Evolutionary conservation across 352 stramenopile species (phyloP), one percentile per base, ranked within the genome.

Genomic region (Blastocystis sp.): DNA sequence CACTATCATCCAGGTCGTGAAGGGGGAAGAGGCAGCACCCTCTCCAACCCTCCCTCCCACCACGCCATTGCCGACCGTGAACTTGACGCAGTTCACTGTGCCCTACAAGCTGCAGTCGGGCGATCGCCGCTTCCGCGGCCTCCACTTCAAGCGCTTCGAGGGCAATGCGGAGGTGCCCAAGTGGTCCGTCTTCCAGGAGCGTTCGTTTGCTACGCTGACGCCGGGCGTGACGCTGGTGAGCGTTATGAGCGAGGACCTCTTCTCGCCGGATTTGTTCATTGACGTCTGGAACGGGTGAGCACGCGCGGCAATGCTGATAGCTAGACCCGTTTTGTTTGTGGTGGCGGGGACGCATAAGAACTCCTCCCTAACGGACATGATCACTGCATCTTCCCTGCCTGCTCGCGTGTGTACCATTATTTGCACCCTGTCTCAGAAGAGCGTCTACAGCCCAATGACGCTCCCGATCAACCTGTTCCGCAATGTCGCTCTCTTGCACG

Each of bases 381-480:
- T 84, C 54, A 11, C 14, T 19, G n/a, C 74, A 10, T 7, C 4
- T n/a, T 19, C 6, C n/a, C 19, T 68, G 1, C 74, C 52, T 3
- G 34, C 24, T 38, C 45, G 52, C 9, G 57, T 84, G 6, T 14
- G 3, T 28, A n/a, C 66, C 14, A 54, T 84, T 6, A 38, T 63
- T 7, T 54, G 34, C 17, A 34, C 74, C 40, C 19, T 45, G 19
- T 43, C 34, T 10, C 21, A 38, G 42, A 38, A 52, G 0, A 84
- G 19, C 61, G 74, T 69, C 28, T 84, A 57, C 42, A 1, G 14
- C 34, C 28, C 28, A 34, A 34, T 0, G 3, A 10, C 24, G 10
- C 69, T 84, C 11, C 74, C 74, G 21, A 52, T 84, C 38, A 84
- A 84, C 28, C 54, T 84, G n/a, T 54, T 84, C n/a, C 74, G 74